Base-by-base conservation (phyloP, 108 stramenopile genomes). In the Cyclotella distinguenda region DNA sequence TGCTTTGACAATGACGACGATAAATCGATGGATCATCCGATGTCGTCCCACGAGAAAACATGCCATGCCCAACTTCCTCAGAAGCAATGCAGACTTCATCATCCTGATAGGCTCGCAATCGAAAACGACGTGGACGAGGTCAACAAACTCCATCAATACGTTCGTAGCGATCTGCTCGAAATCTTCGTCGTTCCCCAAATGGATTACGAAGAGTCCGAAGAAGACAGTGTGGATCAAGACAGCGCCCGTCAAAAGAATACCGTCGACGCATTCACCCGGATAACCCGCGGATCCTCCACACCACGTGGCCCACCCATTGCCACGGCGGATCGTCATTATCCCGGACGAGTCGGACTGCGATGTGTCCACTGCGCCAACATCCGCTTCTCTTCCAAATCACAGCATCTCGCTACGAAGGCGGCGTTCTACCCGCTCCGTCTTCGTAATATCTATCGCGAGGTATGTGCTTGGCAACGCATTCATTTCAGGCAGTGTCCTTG, bases 401-500 rank as follows among this genome's bases (percentile, higher is more conserved):
- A 38, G 38, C 30, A 12, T 11, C 40, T 54, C 33, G 42, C 70
- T 0, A 59, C 76, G 63, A 72, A 72, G 42, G 62, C 75, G 16
- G 60, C 54, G 27, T 81, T 81, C 65, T 81, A 62, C 43, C 80
- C 80, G 3, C 22, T 72, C n/a, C 36, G 76, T 1, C 50, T 81
- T 28, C 67, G 55, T 26, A 73, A 77, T 33, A 68, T 81, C 33
- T 81, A 81, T 45, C 73, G 80, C 9, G 65, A 68, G 60, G 70
- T 72, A 26, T 81, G 80, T 50, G 73, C 80, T 12, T 81, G 80
- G 80, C 80, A 81, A 60, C 75, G 80, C 5, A 76, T 81, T 26
- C 80, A 81, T 43, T 81, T 81, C 60, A 77, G 72, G 59, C 72
- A 66, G 23, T 81, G 80, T 68, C 68, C 62, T 12, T 42, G 27